Evolutionary conservation across 306 rosid genomes (phyloP), one percentile per base, ranked within the genome.

Genomic region (Cercis canadensis): DNA sequence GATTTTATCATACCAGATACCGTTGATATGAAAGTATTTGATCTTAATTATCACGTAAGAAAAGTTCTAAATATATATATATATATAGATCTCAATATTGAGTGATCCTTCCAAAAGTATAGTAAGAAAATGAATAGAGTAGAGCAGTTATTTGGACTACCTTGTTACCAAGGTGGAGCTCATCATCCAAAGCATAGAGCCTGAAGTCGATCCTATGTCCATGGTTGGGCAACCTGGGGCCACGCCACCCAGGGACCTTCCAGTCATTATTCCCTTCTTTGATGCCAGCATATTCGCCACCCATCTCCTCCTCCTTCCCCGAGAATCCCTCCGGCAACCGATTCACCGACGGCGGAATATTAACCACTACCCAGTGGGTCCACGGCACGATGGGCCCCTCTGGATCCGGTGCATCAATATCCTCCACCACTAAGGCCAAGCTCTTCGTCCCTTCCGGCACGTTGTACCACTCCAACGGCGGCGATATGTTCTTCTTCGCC

Each of bases 391-490:
- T 46, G 0, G 96, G 96, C 0, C 80, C 81, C 0, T 41, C 50
- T 0, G 96, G 92, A 46, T 92, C 92, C 0, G 97, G 85, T 0
- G 93, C 90, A 60, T 93, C 98, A 0, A 88, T 76, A n/a, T 90
- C 93, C 80, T 90, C 89, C 8, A 93, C 98, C 55, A 85, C 87
- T 0, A 93, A 70, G 0, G 96, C 96, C 2, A 93, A 55, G 15
- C 74, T 43, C 64, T 93, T 84, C 9, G 98, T 90, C 19, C 88
- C 94, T 4, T 77, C 4, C 0, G 96, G 98, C 13, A 85, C 47
- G 82, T 88, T 87, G 84, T 93, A 93, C 97, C 96, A 93, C 64
- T 93, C 98, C 18, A 90, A 31, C 0, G 97, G 96, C 3, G 98
- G 98, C 3, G 98, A 93, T 56, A 79, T 74, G 77, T 93, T 84